Base-by-base conservation (phyloP, 2,329 filamentous ascomycete genomes). In the Fusarium annulatum region DNA sequence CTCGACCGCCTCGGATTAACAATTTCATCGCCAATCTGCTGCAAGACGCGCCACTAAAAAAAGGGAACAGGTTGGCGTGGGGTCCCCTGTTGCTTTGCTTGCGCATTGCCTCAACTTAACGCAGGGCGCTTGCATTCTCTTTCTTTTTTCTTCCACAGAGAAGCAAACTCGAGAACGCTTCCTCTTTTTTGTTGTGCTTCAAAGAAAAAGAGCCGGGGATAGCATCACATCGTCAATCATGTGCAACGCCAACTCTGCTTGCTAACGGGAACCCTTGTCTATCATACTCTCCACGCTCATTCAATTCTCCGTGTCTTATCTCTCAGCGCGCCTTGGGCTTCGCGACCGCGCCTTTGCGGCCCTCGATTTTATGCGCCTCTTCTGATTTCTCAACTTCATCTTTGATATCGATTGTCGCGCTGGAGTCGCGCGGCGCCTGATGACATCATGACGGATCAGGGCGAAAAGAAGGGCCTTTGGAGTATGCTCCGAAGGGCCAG, bases 401-500 rank as follows among this genome's bases (percentile, higher is more conserved):
- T 36, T 48, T 46, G 53, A 46, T 42, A 66, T 61, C 33, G 52
- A 67, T 64, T 45, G 63, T 74, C 72, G 61, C 66, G n/a, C 52
- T 42, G 56, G 53, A 71, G 61, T 72, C 60, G 46, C 49, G 67
- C 64, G 59, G 49, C 58, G 52, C 56, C 65, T 51, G 34, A 78
- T 75, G 74, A 69, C 72, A 78, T 74, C 72, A 82, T 82, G 81
- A 78, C 81, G 58, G 80, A 81, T 58, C 77, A 78, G 58, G 73
- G 73, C 52, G 78, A 79, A 45, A 79, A 85, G 80, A 85, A 84
- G 74, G 81, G 84, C 55, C 86, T 88, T 69, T 86, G 84, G 85
- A 82, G 83, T 67, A 80, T 90, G 62, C 83, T 90, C 73, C 85
- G 87, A 71, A 85, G 82, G 69, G 84, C 84, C 68, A 87, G 85